A percentile compares a stretch with the other conserved stretches of the same genome.
These are phyloP conservation scores for Schwanniomyces occidentalis DNA, from an alignment of 805 yeast genomes.

Conservation along the genomic window DNA sequence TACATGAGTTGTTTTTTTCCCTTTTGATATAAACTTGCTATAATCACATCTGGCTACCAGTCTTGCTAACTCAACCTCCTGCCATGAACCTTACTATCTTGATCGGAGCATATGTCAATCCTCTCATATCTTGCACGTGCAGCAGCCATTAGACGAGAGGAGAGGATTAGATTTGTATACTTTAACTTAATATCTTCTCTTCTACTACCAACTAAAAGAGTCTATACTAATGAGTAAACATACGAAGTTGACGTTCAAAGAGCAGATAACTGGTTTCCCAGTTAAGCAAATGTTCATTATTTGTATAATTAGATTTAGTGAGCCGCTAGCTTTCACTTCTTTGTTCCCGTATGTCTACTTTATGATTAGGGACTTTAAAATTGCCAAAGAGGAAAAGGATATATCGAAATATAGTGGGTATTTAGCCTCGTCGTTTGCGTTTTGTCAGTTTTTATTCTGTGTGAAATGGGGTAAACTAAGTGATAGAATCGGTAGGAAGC, in stretches of 20 bases:
- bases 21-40: no score
- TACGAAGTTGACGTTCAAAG: constrained; percentile 31
- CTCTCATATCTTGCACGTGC: no score
- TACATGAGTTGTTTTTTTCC: no score
- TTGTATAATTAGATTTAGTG: constrained; percentile 51
- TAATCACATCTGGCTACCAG: no score
- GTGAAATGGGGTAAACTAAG: constrained; percentile 61
- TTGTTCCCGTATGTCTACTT: constrained; percentile 62
- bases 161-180: no score
- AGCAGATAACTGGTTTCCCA: constrained; percentile 60
- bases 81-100: no score
- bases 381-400: constrained; percentile 46
- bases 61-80: no score
- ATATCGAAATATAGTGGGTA: constrained; percentile 64
- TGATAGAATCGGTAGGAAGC: constrained; percentile 58
- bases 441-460: constrained; percentile 57
- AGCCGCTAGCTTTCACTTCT: constrained; percentile 65
- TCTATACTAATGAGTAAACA: constrained; percentile 1
- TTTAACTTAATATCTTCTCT: no score
- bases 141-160: no score
- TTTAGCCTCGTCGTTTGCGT: constrained; percentile 61
- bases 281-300: constrained; percentile 45
- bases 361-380: constrained; percentile 10
- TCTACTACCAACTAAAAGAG: no score
- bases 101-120: no score